phyloP scores from a whole-genome alignment of 2,329 filamentous ascomycete genomes.

The Xylaria sp. region DNA sequence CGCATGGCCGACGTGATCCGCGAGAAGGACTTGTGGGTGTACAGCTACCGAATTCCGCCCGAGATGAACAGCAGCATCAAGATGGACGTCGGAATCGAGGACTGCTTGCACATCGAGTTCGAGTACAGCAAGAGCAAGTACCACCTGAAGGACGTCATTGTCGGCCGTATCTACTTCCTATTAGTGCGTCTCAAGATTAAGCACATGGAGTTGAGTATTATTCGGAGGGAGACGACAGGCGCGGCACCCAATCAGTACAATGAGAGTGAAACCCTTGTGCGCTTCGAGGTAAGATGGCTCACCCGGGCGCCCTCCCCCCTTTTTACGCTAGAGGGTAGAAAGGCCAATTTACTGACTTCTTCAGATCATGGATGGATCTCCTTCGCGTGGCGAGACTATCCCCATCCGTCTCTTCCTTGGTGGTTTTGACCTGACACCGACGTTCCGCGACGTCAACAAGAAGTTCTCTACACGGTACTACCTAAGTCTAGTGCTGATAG shows the following conservation, averaged over 20 bases:
- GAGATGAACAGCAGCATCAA: slow-evolving; percentile 99
- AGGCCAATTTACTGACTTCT: slow-evolving; percentile 8
- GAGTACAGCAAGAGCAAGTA: slow-evolving; percentile 99
- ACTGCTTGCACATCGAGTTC: slow-evolving; percentile 98
- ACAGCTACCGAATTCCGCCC: slow-evolving; percentile 95
- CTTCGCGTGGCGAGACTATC: slow-evolving; percentile 90
- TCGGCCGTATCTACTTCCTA: slow-evolving; percentile 97
- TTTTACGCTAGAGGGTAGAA: background rate
- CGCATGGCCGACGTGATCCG: slow-evolving; percentile 98
- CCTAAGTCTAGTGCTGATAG: slow-evolving; percentile 91
- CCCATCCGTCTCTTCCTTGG: slow-evolving; percentile 96
- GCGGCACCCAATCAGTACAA: slow-evolving; percentile 99
- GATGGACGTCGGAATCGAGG: slow-evolving; percentile 99
- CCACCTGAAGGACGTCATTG: slow-evolving; percentile 98
- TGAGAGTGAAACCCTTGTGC: slow-evolving; percentile 95
- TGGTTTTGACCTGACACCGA: slow-evolving; percentile 95
- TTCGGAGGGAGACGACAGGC: slow-evolving; percentile 93
- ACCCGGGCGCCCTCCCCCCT: background rate
- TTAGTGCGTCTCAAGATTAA: slow-evolving; percentile 98
- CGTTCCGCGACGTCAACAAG: slow-evolving; percentile 99
- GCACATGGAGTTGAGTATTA: slow-evolving; percentile 99
- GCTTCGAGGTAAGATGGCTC: slow-evolving; percentile 76
- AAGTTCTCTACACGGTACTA: slow-evolving; percentile 99
- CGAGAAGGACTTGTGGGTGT: slow-evolving; percentile 99
- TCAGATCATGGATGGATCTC: slow-evolving; percentile 98